phyloP scores from a whole-genome alignment of 495 filamentous ascomycete genomes.

The Tuber melanosporum region DNA sequence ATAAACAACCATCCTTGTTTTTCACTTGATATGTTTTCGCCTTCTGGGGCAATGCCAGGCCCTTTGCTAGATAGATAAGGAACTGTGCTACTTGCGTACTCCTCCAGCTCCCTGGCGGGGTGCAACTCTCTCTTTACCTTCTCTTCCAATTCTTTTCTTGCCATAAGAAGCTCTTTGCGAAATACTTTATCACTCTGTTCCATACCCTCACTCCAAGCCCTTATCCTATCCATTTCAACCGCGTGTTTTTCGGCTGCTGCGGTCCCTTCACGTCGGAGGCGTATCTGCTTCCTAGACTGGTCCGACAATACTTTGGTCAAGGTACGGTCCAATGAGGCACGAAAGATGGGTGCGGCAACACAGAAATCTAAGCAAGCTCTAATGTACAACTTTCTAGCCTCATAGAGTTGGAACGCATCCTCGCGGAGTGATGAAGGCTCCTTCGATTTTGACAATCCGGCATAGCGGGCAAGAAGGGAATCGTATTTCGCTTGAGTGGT shows the following conservation, averaged over 20 bases:
- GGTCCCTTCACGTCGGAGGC: slow-evolving; percentile 55
- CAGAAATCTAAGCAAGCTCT: slow-evolving; percentile 92
- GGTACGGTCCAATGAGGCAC: slow-evolving; percentile 74
- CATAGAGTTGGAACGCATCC: slow-evolving; percentile 93
- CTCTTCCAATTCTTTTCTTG: slow-evolving; percentile 78
- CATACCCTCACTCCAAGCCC: slow-evolving; percentile 90
- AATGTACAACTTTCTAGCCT: slow-evolving; percentile 83
- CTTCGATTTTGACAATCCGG: slow-evolving; percentile 81
- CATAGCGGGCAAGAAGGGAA: slow-evolving; percentile 67
- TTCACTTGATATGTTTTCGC: slow-evolving; percentile 46
- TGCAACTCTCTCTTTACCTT: slow-evolving; percentile 59
- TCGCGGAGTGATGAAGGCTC: slow-evolving; percentile 84
- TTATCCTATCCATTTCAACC: slow-evolving; percentile 79
- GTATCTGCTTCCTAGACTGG: slow-evolving; percentile 75
- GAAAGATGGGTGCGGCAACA: slow-evolving; percentile 72
- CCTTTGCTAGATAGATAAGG: slow-evolving; percentile 66
- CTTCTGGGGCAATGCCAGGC: slow-evolving; percentile 34
- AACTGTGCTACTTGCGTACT: slow-evolving; percentile 80
- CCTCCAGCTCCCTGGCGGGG: slow-evolving; percentile 85
- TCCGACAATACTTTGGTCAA: slow-evolving; percentile 76
- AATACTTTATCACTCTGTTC: slow-evolving; percentile 73
- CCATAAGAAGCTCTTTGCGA: slow-evolving; percentile 66
- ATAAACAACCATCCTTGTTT: slow-evolving; percentile 96
- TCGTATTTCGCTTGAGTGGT: slow-evolving; percentile 79
- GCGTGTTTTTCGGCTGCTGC: slow-evolving; percentile 56